These are phyloP conservation scores for Diaporthe batatas DNA, from an alignment of 2,329 filamentous ascomycete species.

Conservation along the genomic window DNA sequence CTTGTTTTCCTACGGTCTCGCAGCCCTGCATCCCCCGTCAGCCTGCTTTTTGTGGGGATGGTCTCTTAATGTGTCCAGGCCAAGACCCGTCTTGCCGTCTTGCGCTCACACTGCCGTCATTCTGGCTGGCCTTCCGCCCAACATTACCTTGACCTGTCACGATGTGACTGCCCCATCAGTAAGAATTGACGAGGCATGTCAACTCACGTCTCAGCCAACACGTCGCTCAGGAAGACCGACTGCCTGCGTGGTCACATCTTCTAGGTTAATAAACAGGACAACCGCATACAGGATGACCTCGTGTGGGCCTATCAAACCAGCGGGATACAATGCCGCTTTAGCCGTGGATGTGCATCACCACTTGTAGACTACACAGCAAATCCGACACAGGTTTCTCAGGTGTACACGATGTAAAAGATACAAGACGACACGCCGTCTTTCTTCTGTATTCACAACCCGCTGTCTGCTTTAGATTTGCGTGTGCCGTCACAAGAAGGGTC, in stretches of 20 bases:
- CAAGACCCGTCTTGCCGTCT: slow-evolving; percentile 3
- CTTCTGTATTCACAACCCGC: background rate
- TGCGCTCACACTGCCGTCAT: slow-evolving; percentile 24
- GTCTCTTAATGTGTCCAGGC: slow-evolving; percentile 15
- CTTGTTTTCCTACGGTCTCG: background rate
- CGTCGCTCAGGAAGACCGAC: background rate
- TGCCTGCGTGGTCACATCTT: background rate
- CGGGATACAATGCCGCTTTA: background rate
- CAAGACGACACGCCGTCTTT: background rate
- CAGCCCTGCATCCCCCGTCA: background rate
- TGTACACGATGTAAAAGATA: background rate
- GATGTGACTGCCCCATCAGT: background rate
- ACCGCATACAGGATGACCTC: background rate
- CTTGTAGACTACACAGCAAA: background rate
- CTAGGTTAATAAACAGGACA: background rate
- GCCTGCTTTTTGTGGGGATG: slow-evolving; percentile 9
- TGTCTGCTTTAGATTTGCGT: background rate
- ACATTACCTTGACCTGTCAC: background rate
- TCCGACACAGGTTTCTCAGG: background rate
- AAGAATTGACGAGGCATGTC: too few species aligned
- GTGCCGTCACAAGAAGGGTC: background rate
- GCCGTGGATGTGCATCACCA: background rate
- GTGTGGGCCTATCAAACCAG: background rate
- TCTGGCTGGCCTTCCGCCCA: background rate
- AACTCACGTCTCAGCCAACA: background rate